Base-by-base conservation (phyloP, 768 basidiomycete species). In the Psilocybe cubensis region DNA sequence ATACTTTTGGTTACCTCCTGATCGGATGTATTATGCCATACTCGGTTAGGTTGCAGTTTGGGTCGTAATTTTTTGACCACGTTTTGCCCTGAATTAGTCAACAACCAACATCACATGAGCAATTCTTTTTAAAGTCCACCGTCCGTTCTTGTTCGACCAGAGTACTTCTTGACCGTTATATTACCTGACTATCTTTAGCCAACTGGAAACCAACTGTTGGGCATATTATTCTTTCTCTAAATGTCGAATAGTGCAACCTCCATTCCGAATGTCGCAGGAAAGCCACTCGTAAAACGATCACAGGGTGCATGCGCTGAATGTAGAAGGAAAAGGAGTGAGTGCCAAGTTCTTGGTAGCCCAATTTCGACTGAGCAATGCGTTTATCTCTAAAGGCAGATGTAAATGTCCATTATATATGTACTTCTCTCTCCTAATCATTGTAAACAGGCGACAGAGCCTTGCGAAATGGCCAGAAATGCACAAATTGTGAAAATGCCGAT, bases 361-460 rank as follows among this genome's bases (percentile, higher is more conserved):
- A n/a, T n/a, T n/a, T n/a, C n/a, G n/a, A n/a, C n/a, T n/a, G n/a
- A n/a, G n/a, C n/a, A n/a, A n/a, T n/a, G n/a, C n/a, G n/a, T n/a
- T n/a, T n/a, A n/a, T n/a, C n/a, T n/a, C n/a, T n/a, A n/a, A n/a
- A 38, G 35, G 7, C 12, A 38, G 35, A 38, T 38, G 35, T 38
- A n/a, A 38, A n/a, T 17, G 14, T 38, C 5, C 35, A 38, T 38
- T 14, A 38, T n/a, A n/a, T 11, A 6, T 5, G 35, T 14, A 38
- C 12, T 14, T 38, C 11, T 17, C 7, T 38, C 33, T 42, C 54
- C 31, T 6, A 33, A n/a, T n/a, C n/a, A n/a, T n/a, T n/a, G n/a
- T n/a, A n/a, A n/a, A n/a, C n/a, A 84, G 84, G 84, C 60, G 83
- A 89, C 59, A 88, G 87, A 60, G 83, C 83, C 10, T 79, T 76